Percentiles rank a stretch among this genome's conserved stretches.
These are phyloP conservation scores for Cyclostephanos invisitatus DNA, from an alignment of 108 stramenopile species.

Conservation along the genomic window DNA sequence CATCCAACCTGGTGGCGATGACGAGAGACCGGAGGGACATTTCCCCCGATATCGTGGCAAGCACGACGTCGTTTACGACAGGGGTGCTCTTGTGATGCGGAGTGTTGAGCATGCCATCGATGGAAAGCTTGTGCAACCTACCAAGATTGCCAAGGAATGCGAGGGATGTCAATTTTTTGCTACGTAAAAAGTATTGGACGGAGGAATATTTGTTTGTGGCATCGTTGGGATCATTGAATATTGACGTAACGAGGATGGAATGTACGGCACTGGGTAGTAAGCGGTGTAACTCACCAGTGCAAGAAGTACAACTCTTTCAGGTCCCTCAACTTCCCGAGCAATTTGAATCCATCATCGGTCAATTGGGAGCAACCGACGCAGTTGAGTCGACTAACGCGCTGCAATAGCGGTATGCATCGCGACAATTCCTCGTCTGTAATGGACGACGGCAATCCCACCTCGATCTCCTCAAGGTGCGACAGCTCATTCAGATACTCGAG, in stretches of 20 bases:
- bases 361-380: slow-evolving; percentile 38
- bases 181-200: neutral
- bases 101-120: slow-evolving; percentile 43
- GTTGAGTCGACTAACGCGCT: slow-evolving; percentile 33
- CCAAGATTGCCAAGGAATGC: slow-evolving; percentile 25
- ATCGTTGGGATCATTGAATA: no score
- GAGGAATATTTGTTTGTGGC: neutral
- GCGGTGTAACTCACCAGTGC: slow-evolving; percentile 31
- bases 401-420: slow-evolving; percentile 17
- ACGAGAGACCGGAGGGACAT: slow-evolving; percentile 31
- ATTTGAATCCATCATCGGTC: slow-evolving; percentile 27
- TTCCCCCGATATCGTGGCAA: slow-evolving; percentile 25
- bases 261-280: no score
- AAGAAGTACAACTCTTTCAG: slow-evolving; percentile 46
- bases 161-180: slow-evolving; percentile 39
- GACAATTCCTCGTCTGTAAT: slow-evolving; percentile 39
- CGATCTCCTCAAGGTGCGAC: slow-evolving; percentile 22
- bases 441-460: slow-evolving; percentile 29
- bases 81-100: slow-evolving; percentile 28
- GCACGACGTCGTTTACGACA: slow-evolving; percentile 28
- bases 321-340: slow-evolving; percentile 22
- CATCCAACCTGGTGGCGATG: slow-evolving; percentile 36
- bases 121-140: slow-evolving; percentile 26
- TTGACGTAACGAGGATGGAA: no score
- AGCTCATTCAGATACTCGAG: slow-evolving; percentile 25